These are phyloP conservation scores for Aaosphaeria pasadenensis DNA, from an alignment of 2,329 filamentous ascomycete species.

Conservation along the genomic window DNA sequence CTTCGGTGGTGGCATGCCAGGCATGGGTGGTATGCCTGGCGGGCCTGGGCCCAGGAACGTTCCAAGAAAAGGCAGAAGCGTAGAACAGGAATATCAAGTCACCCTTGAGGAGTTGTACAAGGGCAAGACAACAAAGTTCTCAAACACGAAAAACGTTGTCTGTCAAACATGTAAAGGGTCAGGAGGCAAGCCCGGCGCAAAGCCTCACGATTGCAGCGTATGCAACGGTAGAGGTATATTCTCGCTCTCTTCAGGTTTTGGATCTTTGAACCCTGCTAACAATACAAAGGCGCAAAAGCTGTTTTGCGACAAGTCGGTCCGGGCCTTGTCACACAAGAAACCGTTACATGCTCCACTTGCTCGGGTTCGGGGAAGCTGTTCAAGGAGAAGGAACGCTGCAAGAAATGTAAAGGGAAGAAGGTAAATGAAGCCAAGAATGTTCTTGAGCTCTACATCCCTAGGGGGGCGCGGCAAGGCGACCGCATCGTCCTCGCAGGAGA, in stretches of 20 bases:
- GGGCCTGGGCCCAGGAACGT: constrained; percentile 48
- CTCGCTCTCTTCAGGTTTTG: too few species aligned
- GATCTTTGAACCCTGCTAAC: constrained; percentile 11
- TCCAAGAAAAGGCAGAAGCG: constrained; percentile 72
- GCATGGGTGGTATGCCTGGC: constrained; percentile 56
- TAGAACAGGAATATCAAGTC: constrained; percentile 89
- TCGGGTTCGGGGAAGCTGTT: constrained; percentile 80
- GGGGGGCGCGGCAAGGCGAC: constrained; percentile 76
- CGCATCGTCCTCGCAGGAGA: constrained; percentile 88
- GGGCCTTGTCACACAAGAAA: constrained; percentile 77
- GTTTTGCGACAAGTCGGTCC: constrained; percentile 81
- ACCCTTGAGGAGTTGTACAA: constrained; percentile 95
- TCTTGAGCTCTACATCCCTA: constrained; percentile 92
- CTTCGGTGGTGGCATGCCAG: constrained; percentile 20
- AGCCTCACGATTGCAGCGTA: constrained; percentile 75
- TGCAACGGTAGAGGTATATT: constrained; percentile 71
- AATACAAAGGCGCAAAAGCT: constrained; percentile 61
- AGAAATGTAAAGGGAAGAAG: constrained; percentile 95
- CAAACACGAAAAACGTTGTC: constrained; percentile 89
- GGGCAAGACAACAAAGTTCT: constrained; percentile 96
- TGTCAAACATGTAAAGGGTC: constrained; percentile 84
- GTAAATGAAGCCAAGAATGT: constrained; percentile 88
- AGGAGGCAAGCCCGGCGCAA: constrained; percentile 89
- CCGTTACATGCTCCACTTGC: constrained; percentile 78
- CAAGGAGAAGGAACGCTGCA: constrained; percentile 96